Base-by-base conservation (phyloP, 345 rosid species). In the Gossypium longicalyx region DNA sequence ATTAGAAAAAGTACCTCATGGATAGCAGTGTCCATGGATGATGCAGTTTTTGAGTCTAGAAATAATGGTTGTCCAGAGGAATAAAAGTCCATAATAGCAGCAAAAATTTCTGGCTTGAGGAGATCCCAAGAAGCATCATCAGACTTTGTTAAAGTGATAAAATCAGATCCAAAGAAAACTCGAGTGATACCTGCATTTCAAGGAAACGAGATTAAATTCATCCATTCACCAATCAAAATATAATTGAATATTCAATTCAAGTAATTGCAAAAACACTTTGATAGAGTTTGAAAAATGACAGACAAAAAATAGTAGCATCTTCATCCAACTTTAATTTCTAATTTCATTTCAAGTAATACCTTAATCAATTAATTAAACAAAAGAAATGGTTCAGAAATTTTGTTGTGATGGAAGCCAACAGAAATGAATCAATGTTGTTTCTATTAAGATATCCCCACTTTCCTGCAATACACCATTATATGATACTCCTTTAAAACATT, bases 1-100 rank as follows among this genome's bases (percentile, higher is more conserved):
- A 22, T 48, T 60, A 53, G 63, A 57, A 57, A 51, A 59, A 9
- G 54, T 68, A 93, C 99, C 83, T 93, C 98, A 76, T 82, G 80
- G 70, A 95, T 87, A 73, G 97, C 97, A 2, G 98, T 95, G 86
- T 91, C 98, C 79, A 82, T 90, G 63, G 99, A 87, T 61, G 91
- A 86, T 20, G 93, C 82, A 80, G 87, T 77, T 82, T 89, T 77
- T 0, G 93, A 78, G 78, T 93, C 98, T 9, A 88, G 77, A 88
- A 95, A 93, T 81, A 95, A 83, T 65, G 97, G 84, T 81, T 88
- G 88, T 38, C 94, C 97, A 76, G 97, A 93, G 66, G 98, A 87
- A 83, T 95, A 93, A 70, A 95, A 95, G 73, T 95, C 99, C 98
- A 90, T 93, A 29, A 95, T 87, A 15, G 87, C 97, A 6, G 97